Base-by-base conservation (phyloP, 2,329 filamentous ascomycete genomes). In the Xylaria sp. region DNA sequence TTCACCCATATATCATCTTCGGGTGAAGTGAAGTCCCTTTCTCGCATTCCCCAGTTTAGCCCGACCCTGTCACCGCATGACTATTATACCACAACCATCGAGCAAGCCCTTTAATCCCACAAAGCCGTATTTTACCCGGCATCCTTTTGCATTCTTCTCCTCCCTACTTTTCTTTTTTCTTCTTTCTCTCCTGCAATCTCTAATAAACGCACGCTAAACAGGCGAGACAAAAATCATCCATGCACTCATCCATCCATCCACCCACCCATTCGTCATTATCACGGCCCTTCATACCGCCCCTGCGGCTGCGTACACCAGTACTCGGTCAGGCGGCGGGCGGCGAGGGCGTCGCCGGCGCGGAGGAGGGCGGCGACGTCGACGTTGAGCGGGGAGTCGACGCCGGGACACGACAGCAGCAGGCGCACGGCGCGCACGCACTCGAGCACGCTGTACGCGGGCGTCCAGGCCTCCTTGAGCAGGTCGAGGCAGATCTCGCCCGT, bases 401-500 rank as follows among this genome's bases (percentile, higher is more conserved):
- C 92, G 1, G 91, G 90, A 69, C 85, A 88, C 29, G 81, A 84
- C 65, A 93, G 82, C 73, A 96, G 83, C 81, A 92, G 86, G 71
- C 91, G 87, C 70, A 95, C 86, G 53, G 89, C 89, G 73, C 91
- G 90, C 74, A 95, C 82, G 68, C 90, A 91, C 74, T 90, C 87
- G 39, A 90, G 86, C 22, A 98, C 86, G 45, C 90, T 94, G 79
- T 97, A 96, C 20, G 93, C 89, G 0, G 94, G 92, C 66, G 92
- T 91, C 95, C 95, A 98, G 20, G 86, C 86, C 62, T 90, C 86
- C 76, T 86, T 86, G 66, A 99, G 85, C 69, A 98, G 85, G 77
- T 97, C 96, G 31, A 98, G 88, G 79, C 96, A 99, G 76, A 99
- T 96, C 80, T 97, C 94, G 73, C 96, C 96, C 2, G 89, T 94